Evolutionary conservation across 768 basidiomycete genomes (phyloP).

Genomic region (Pholiota microspora): DNA sequence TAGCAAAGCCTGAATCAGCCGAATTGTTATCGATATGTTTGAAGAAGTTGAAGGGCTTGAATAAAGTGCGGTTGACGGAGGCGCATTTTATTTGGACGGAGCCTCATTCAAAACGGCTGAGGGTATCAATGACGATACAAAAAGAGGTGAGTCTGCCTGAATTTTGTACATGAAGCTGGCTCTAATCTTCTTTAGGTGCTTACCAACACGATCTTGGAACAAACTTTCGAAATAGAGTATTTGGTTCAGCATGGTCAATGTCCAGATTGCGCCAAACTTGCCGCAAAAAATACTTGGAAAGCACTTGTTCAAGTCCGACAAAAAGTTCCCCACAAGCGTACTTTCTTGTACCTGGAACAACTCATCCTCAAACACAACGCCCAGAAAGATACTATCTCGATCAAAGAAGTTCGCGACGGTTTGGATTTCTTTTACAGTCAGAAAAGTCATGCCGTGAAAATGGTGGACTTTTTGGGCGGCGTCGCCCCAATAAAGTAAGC

Average conservation of each 20-base stretch:
- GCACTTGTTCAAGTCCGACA: slow-evolving; percentile 98
- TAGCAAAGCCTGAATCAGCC: slow-evolving; percentile 85
- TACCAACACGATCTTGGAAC: slow-evolving; percentile 92
- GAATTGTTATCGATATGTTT: slow-evolving; percentile 94
- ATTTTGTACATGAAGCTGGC: not conserved
- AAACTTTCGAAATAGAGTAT: slow-evolving; percentile 96
- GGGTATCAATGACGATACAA: slow-evolving; percentile 94
- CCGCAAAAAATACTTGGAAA: slow-evolving; percentile 99
- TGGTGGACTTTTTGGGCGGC: slow-evolving; percentile 89
- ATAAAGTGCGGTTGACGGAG: slow-evolving; percentile 94
- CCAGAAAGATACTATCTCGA: slow-evolving; percentile 92
- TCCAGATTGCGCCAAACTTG: slow-evolving; percentile 88
- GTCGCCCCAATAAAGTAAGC: slow-evolving; percentile 86
- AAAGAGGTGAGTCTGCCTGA: slow-evolving; percentile 68
- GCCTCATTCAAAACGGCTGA: slow-evolving; percentile 91
- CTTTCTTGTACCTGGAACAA: slow-evolving; percentile 96
- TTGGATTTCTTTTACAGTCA: slow-evolving; percentile 96
- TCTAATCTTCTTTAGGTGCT: slow-evolving; percentile 53
- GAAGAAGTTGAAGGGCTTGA: slow-evolving; percentile 91
- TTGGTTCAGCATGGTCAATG: slow-evolving; percentile 95
- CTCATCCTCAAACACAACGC: slow-evolving; percentile 95
- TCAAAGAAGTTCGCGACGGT: slow-evolving; percentile 92
- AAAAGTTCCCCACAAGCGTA: slow-evolving; percentile 97
- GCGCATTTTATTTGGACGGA: slow-evolving; percentile 99
- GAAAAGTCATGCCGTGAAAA: slow-evolving; percentile 90